phyloP scores from a whole-genome alignment of 2,329 filamentous ascomycete species.

The Chalaropsis ovoidea region DNA sequence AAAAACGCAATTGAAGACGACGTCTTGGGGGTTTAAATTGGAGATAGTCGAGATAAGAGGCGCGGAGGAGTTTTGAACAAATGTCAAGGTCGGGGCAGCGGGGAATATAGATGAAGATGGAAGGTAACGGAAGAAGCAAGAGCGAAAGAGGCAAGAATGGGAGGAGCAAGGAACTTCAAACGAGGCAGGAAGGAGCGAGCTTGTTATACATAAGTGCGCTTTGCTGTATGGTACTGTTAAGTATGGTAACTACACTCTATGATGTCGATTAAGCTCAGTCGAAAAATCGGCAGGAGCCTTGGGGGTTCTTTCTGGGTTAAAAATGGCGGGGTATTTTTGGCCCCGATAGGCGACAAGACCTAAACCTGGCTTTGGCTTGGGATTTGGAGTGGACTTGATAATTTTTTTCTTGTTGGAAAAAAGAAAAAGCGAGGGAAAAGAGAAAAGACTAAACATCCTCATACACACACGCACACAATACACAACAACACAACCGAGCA shows the following conservation, averaged over 20 bases:
- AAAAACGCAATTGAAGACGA: background rate
- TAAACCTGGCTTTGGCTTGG: background rate
- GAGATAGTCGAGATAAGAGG: background rate
- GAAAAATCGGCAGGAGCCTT: constrained; percentile 17
- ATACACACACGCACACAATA: background rate
- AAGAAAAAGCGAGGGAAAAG: background rate
- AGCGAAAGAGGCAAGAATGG: background rate
- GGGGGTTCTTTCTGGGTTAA: constrained; percentile 3
- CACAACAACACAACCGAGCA: constrained; percentile 5
- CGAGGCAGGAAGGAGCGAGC: background rate
- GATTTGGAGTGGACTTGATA: background rate
- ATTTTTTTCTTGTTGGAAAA: background rate
- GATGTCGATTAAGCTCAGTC: constrained; percentile 13
- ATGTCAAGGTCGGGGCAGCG: background rate
- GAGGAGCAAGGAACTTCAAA: background rate
- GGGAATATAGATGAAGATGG: constrained; percentile 6
- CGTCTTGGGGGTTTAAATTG: background rate
- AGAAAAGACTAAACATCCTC: background rate
- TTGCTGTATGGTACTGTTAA: background rate
- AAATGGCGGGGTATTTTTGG: constrained; percentile 16
- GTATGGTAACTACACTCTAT: background rate
- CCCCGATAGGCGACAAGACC: constrained; percentile 3
- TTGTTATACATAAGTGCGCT: background rate
- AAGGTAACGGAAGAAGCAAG: background rate
- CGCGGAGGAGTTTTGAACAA: no score